These are phyloP conservation scores for Lactarius vividus DNA, from an alignment of 768 basidiomycete genomes.

Conservation along the genomic window DNA sequence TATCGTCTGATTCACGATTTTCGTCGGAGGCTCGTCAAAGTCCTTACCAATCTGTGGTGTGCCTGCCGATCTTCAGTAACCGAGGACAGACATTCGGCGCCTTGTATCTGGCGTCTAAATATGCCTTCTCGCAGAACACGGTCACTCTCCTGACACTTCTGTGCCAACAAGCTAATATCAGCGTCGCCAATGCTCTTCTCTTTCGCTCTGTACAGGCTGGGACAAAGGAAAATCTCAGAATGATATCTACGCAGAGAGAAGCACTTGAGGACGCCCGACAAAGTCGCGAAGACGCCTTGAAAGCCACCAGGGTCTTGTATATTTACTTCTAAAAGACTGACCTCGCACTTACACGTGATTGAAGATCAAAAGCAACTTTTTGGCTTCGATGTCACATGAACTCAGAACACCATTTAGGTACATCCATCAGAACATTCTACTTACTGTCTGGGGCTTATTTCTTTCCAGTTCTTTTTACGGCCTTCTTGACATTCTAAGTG, in stretches of 20 bases:
- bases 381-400: conserved; percentile 76
- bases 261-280: conserved; percentile 67
- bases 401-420: conserved; percentile 75
- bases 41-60: conserved; percentile 57
- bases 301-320: conserved; percentile 58
- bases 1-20: conserved; percentile 62
- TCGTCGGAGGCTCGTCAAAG: conserved; percentile 66
- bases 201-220: conserved; percentile 74
- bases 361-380: conserved; percentile 75
- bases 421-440: not conserved
- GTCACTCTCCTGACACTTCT: conserved; percentile 61
- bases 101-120: conserved; percentile 63
- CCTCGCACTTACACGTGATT: conserved; percentile 5
- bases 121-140: conserved; percentile 59
- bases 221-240: conserved; percentile 70
- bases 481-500: conserved; percentile 67
- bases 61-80: conserved; percentile 71
- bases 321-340: conserved; percentile 10
- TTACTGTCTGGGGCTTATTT: conserved; percentile 3
- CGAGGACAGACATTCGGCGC: conserved; percentile 74
- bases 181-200: conserved; percentile 69
- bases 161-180: conserved; percentile 73
- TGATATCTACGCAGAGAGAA: conserved; percentile 70
- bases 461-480: conserved; percentile 63
- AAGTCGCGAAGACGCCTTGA: conserved; percentile 70